Percentiles rank a stretch among this genome's conserved stretches.
These are phyloP conservation scores for Salvia hispanica DNA, from an alignment of 257 asterid species.

Conservation along the genomic window DNA sequence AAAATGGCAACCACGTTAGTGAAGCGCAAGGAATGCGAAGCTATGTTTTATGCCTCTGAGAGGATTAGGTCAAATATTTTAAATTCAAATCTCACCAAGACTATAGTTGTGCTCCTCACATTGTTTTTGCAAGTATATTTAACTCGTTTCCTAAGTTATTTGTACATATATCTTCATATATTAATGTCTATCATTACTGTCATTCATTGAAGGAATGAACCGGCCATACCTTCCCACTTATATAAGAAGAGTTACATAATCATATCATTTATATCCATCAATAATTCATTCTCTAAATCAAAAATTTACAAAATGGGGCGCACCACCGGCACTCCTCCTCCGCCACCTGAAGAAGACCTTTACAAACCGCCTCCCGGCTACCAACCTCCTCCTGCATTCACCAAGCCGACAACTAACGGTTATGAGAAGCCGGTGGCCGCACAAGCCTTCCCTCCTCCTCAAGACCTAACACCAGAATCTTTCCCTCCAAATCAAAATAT, in stretches of 20 bases:
- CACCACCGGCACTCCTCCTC: not conserved
- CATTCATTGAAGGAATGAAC: not conserved
- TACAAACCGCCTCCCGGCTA: slow-evolving; percentile 21
- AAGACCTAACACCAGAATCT: not conserved
- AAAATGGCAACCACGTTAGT: too few species aligned
- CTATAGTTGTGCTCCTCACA: too few species aligned
- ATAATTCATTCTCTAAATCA: not conserved
- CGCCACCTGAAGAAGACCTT: slow-evolving; percentile 25
- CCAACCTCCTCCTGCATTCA: slow-evolving; percentile 13
- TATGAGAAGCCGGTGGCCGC: not conserved
- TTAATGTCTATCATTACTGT: too few species aligned
- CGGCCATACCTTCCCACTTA: not conserved
- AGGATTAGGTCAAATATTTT: too few species aligned
- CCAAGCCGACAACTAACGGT: not conserved
- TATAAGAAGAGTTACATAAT: not conserved
- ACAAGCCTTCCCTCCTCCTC: slow-evolving; percentile 25
- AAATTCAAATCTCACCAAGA: too few species aligned
- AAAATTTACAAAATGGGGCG: slow-evolving; percentile 9
- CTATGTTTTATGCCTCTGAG: too few species aligned
- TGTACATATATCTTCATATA: too few species aligned
- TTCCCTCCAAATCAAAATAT: slow-evolving; percentile 25
- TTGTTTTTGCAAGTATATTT: too few species aligned
- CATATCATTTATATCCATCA: not conserved
- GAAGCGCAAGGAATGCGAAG: too few species aligned
- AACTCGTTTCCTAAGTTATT: too few species aligned